Evolutionary conservation across 1,139 yeast species (phyloP), one percentile per base, ranked within the genome.

Genomic region (Geotrichum cucujoidarum): DNA sequence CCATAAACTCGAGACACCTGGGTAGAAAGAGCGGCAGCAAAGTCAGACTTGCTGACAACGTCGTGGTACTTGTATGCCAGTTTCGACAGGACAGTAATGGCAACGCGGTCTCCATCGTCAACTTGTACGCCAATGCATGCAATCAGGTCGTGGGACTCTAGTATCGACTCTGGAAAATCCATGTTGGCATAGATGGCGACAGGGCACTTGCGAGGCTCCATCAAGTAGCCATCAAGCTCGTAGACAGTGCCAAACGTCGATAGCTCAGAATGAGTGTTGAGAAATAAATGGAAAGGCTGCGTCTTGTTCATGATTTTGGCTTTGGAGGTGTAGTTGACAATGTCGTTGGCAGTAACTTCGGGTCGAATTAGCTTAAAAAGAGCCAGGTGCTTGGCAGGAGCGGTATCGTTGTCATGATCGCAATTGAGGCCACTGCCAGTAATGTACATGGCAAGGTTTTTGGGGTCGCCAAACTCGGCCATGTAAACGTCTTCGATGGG

Each of bases 221-320:
- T 66, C 11, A 65, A 64, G 59, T 88, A 89, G 1, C 78, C 74
- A 1, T 71, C 64, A 3, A 71, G 58, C 56, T 83, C 94, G 60
- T 90, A 96, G 1, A 95, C 97, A 0, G 95, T 81, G 14, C 85
- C 81, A 63, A 80, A 89, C 0, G 83, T 61, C 4, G 75, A 71
- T 21, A 80, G 62, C n/a, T 71, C 72, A 41, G 71, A 68, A 8
- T 60, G 56, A 7, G 54, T 57, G 40, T 50, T 66, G 57, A 76
- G 80, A 70, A 90, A 90, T 30, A 90, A 68, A 68, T 90, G 97
- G 65, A 90, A 88, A 2, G 96, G 90, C 47, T 88, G 85, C 2
- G 81, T 75, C 60, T 90, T 90, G 61, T 81, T 80, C 49, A 89
- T 69, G 30, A 90, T 80, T 55, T 79, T 81, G 0, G 96, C 89